phyloP scores from a whole-genome alignment of 148 eudicot genomes.

The Polygonum maritimum region DNA sequence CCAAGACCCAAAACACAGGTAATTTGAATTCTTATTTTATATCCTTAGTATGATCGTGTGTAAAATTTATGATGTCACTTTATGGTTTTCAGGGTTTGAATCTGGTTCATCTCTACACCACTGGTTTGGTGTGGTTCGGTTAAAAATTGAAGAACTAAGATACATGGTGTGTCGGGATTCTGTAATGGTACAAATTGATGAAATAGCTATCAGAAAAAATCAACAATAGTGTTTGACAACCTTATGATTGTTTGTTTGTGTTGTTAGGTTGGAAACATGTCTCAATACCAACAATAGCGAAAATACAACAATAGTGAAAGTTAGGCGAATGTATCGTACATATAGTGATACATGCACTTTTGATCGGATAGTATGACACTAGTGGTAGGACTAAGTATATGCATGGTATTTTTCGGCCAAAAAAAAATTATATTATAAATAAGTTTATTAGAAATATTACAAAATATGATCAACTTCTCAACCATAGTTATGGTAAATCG shows the following conservation, averaged over 20 bases:
- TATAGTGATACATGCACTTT: neutral
- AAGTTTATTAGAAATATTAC: neutral
- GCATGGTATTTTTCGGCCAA: no score
- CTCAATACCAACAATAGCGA: neutral
- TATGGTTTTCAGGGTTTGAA: neutral
- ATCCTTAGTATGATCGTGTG: neutral
- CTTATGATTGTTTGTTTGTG: neutral
- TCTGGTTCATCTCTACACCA: neutral
- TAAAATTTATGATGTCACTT: neutral
- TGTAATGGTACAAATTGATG: no score
- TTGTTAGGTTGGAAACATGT: neutral
- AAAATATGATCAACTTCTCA: no score
- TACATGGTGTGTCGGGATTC: neutral
- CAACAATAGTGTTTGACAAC: neutral
- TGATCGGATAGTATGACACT: no score
- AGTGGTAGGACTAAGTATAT: neutral
- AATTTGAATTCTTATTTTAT: neutral
- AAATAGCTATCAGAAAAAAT: neutral
- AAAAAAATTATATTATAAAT: neutral
- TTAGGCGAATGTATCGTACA: no score
- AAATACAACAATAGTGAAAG: neutral
- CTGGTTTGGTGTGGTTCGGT: neutral
- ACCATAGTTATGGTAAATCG: no score
- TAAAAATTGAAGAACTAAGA: neutral
- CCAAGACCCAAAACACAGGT: neutral